Percentiles rank a stretch among this genome's conserved stretches.
Conservation (phyloP, 805 yeast genomes). For the Sungouiella thailandica region DNA sequence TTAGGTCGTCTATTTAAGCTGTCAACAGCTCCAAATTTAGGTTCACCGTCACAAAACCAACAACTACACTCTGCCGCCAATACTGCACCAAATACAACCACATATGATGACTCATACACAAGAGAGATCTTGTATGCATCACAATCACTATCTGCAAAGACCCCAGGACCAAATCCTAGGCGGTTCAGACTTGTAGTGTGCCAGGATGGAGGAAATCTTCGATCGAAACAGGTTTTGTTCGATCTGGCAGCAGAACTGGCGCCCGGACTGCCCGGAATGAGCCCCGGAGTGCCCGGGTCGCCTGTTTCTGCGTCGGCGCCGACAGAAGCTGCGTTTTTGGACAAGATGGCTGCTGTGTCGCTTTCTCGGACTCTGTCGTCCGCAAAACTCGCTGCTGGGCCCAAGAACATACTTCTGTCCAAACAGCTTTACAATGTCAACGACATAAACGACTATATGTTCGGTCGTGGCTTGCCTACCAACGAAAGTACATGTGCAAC, state of each 20-base stretch:
- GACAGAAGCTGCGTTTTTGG: too few relatives aligned
- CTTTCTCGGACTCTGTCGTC: neutral
- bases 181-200: slow-evolving; percentile 41
- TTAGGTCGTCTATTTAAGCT: slow-evolving; percentile 35
- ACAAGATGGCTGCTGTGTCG: neutral
- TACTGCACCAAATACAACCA: slow-evolving; percentile 9
- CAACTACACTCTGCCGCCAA: neutral
- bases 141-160: slow-evolving; percentile 10
- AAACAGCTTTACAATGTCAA: slow-evolving; percentile 28
- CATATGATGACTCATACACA: slow-evolving; percentile 42
- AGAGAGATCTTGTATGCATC: slow-evolving; percentile 44
- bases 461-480: slow-evolving; percentile 52
- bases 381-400: neutral
- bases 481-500: slow-evolving; percentile 41
- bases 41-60: neutral
- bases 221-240: slow-evolving; percentile 44
- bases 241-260: slow-evolving; percentile 21
- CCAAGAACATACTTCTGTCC: neutral
- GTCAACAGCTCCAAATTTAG: slow-evolving; percentile 14
- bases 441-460: slow-evolving; percentile 49
- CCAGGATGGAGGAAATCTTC: slow-evolving; percentile 47
- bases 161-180: slow-evolving; percentile 23
- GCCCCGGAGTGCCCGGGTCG: neutral
- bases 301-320: too few relatives aligned
- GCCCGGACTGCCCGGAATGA: neutral